These are phyloP conservation scores for Dendrobium chrysotoxum DNA, from an alignment of 106 monocot species.

Conservation along the genomic window DNA sequence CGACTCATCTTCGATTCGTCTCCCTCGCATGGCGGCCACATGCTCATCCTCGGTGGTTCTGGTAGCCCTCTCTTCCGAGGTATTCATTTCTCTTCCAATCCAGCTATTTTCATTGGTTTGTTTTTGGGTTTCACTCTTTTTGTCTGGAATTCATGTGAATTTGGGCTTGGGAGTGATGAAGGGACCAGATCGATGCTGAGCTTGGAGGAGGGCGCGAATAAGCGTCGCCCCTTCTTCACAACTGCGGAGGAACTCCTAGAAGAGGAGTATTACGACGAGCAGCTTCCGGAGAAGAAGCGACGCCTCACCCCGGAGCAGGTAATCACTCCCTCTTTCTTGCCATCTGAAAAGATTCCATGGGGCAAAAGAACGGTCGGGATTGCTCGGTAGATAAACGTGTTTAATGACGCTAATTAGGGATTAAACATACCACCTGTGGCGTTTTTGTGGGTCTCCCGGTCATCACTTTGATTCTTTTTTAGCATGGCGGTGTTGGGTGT, in stretches of 20 bases:
- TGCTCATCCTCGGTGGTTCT: constrained; percentile 36
- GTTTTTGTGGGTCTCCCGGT: neutral
- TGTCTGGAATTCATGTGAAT: neutral
- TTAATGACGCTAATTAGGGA: neutral
- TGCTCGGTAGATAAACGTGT: neutral
- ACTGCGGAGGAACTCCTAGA: constrained; percentile 60
- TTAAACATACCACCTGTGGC: neutral
- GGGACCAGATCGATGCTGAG: constrained; percentile 32
- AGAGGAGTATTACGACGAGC: constrained; percentile 92
- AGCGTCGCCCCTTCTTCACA: constrained; percentile 55
- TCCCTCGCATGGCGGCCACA: constrained; percentile 12
- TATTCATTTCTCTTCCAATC: constrained; percentile 9
- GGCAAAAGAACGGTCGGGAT: neutral
- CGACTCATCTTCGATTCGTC: constrained; percentile 50
- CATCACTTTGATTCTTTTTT: neutral
- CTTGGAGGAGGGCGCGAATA: constrained; percentile 31
- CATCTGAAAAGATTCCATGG: neutral
- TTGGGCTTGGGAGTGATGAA: constrained; percentile 22
- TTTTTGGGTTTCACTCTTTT: neutral
- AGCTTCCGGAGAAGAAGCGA: constrained; percentile 86
- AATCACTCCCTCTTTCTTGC: neutral
- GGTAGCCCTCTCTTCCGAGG: constrained; percentile 34
- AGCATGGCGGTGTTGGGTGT: neutral
- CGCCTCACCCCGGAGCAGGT: constrained; percentile 93
- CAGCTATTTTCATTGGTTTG: neutral